Evolutionary conservation across 495 filamentous ascomycete genomes (phyloP).

Genomic region (Daldinia childiae): DNA sequence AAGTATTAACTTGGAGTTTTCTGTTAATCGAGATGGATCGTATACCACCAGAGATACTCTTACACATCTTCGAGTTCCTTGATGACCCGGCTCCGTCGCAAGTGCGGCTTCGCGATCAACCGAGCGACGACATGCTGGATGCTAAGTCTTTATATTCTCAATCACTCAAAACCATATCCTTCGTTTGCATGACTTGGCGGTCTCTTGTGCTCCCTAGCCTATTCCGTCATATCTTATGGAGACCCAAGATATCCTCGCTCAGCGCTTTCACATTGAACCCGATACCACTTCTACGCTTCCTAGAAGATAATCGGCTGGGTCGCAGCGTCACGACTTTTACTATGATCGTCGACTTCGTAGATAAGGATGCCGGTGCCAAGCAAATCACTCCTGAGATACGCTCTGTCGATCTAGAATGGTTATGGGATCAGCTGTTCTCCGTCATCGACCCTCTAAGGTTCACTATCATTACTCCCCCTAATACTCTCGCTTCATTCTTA

Average conservation of each 20-base stretch:
- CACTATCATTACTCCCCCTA: conserved; percentile 54
- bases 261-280: conserved; percentile 40
- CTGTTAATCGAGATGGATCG: conserved; percentile 38
- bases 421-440: conserved; percentile 57
- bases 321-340: conserved; percentile 49
- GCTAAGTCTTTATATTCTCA: conserved; percentile 23
- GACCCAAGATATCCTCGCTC: conserved; percentile 39
- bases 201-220: conserved; percentile 49
- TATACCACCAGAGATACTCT: conserved; percentile 55
- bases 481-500: conserved; percentile 52
- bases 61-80: conserved; percentile 51
- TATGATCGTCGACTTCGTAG: conserved; percentile 39
- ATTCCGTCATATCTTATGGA: conserved; percentile 55
- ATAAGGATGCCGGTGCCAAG: conserved; percentile 24
- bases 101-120: conserved; percentile 52
- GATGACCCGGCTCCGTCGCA: conserved; percentile 50
- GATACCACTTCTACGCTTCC: conserved; percentile 47
- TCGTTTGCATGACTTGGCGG: conserved; percentile 56
- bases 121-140: conserved; percentile 42
- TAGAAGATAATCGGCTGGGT: conserved; percentile 45
- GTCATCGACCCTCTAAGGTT: conserved; percentile 53
- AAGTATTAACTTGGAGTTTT: neutral
- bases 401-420: conserved; percentile 46
- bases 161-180: conserved; percentile 52
- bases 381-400: conserved; percentile 40